A percentile compares a stretch with the other conserved stretches of the same genome.
Evolutionary conservation across 2,329 filamentous ascomycete species (phyloP).

Genomic region (Fusarium oxysporum): DNA sequence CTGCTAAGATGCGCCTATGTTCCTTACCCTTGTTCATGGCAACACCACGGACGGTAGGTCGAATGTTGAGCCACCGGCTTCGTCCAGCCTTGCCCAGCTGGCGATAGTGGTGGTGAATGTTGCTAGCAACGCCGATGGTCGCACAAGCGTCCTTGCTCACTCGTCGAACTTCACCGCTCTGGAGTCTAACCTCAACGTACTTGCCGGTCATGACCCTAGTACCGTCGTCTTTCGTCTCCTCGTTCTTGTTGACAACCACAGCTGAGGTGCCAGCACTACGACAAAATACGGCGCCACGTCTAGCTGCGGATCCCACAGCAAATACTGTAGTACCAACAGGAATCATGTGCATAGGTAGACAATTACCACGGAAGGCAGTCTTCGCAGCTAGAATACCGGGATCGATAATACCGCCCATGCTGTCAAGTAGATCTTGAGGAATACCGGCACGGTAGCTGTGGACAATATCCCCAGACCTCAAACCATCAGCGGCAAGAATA

Average conservation of each 20-base stretch:
- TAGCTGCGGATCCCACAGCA: slow-evolving; percentile 83
- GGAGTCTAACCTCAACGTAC: slow-evolving; percentile 85
- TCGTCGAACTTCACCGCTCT: slow-evolving; percentile 91
- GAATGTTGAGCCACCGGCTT: slow-evolving; percentile 91
- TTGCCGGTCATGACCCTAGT: slow-evolving; percentile 74
- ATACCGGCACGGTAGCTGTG: slow-evolving; percentile 94
- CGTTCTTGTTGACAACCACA: slow-evolving; percentile 88
- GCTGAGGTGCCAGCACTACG: slow-evolving; percentile 94
- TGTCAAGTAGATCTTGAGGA: slow-evolving; percentile 84
- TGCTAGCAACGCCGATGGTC: slow-evolving; percentile 94
- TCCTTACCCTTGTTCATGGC: slow-evolving; percentile 94
- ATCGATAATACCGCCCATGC: slow-evolving; percentile 93
- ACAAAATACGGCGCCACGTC: slow-evolving; percentile 87
- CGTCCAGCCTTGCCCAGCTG: slow-evolving; percentile 96
- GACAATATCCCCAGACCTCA: slow-evolving; percentile 89
- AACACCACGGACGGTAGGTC: slow-evolving; percentile 94
- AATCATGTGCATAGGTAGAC: slow-evolving; percentile 93
- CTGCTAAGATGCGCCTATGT: not conserved
- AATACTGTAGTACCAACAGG: slow-evolving; percentile 93
- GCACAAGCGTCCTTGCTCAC: slow-evolving; percentile 94
- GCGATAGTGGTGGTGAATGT: slow-evolving; percentile 88
- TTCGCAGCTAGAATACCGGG: slow-evolving; percentile 95
- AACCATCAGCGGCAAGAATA: slow-evolving; percentile 93
- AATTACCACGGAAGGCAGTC: slow-evolving; percentile 95
- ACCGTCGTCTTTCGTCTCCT: slow-evolving; percentile 72